Base-by-base conservation (phyloP, 2,329 filamentous ascomycete genomes). In the Arthrobotrys sinensis region DNA sequence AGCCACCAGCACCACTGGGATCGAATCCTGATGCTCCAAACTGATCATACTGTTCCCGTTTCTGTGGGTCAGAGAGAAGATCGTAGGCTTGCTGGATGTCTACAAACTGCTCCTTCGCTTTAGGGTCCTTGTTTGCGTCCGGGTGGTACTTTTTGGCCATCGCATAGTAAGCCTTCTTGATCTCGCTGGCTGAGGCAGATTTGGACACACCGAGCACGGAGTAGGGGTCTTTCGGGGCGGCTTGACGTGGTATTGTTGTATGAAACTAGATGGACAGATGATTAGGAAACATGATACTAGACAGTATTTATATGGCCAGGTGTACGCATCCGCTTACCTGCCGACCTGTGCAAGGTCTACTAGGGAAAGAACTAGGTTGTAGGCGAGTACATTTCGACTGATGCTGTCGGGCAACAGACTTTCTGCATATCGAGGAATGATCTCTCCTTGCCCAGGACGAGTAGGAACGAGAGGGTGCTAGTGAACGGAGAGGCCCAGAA, bases 91-190 rank as follows among this genome's bases (percentile, higher is more conserved):
- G 90, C 85, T 99, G 96, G 68, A 96, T 93, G 81, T 97, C 95
- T 80, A 91, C 89, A 82, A 99, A 99, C 82, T 92, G 95, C 82
- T 98, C 96, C 84, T 98, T 98, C 40, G 96, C 94, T n/a, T 87
- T 88, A 1, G 93, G 85, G 81, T 98, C 96, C 85, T 98, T 98
- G 87, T 98, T 99, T 40, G 96, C 98, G 84, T 99, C 96, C 7
- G 96, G 96, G 83, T 99, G 96, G 84, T 90, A 99, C 83, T 98
- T 99, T 85, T 99, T 99, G 19, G 96, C 96, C 76, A 98, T 87
- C 63, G 94, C 93, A 84, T 99, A 99, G 87, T 99, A 99, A 2
- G 96, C 94, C 85, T 97, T 98, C 84, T 99, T 99, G 84, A 99
- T 98, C 40, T 98, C 95, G 76, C 90, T 87, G 2, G 93, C 86